These are phyloP conservation scores for Talaromyces islandicus DNA, from an alignment of 2,329 filamentous ascomycete species.

Conservation along the genomic window DNA sequence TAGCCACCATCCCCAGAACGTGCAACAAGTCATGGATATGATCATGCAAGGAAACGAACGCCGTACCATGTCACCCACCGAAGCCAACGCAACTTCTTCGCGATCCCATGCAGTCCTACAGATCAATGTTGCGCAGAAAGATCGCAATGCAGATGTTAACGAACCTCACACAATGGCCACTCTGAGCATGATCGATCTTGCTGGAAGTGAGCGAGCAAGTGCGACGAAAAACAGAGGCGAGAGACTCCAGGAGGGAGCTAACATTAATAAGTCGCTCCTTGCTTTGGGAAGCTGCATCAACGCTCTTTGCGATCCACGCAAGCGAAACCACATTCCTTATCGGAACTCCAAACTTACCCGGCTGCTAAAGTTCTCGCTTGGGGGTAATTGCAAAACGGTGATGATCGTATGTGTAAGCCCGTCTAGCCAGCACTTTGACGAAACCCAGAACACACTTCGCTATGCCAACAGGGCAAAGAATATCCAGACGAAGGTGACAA, in stretches of 20 bases:
- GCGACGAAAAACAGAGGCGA: slow-evolving; percentile 96
- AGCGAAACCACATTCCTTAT: slow-evolving; percentile 91
- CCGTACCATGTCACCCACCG: slow-evolving; percentile 92
- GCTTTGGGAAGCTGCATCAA: slow-evolving; percentile 97
- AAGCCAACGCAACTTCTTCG: slow-evolving; percentile 95
- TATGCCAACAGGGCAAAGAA: slow-evolving; percentile 99
- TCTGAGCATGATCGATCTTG: slow-evolving; percentile 94
- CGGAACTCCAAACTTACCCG: slow-evolving; percentile 96
- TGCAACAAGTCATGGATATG: slow-evolving; percentile 98
- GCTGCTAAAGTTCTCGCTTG: slow-evolving; percentile 91
- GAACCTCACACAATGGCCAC: slow-evolving; percentile 98
- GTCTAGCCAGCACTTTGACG: slow-evolving; percentile 93
- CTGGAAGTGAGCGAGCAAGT: slow-evolving; percentile 90
- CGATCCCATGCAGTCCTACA: slow-evolving; percentile 95
- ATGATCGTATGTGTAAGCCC: slow-evolving; percentile 99
- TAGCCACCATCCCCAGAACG: slow-evolving; percentile 83
- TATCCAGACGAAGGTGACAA: slow-evolving; percentile 98
- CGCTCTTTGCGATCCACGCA: slow-evolving; percentile 86
- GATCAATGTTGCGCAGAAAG: slow-evolving; percentile 92
- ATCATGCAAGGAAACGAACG: slow-evolving; percentile 92
- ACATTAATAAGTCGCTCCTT: slow-evolving; percentile 98
- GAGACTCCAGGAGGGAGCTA: slow-evolving; percentile 84
- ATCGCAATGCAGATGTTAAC: slow-evolving; percentile 83
- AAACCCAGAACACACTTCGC: slow-evolving; percentile 94
- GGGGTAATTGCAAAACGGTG: slow-evolving; percentile 96